A percentile compares a stretch with the other conserved stretches of the same genome.
These are phyloP conservation scores for Lactarius pseudohatsudake DNA, from an alignment of 768 basidiomycete genomes.

Conservation along the genomic window DNA sequence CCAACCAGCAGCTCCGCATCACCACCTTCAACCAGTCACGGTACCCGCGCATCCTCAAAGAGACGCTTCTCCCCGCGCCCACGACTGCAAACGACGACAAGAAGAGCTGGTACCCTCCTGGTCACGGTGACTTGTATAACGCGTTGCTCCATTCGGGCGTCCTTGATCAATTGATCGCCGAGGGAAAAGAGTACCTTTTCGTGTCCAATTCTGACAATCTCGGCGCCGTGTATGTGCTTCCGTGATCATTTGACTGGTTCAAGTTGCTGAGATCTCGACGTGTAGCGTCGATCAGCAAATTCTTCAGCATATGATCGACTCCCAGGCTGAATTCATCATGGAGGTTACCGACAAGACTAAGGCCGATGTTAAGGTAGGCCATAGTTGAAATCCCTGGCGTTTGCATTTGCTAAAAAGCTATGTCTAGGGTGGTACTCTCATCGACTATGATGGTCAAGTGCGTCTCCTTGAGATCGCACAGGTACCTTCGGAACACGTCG, in stretches of 20 bases:
- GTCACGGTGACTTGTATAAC: constrained; percentile 96
- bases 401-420: constrained; percentile 5
- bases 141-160: constrained; percentile 88
- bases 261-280: neutral
- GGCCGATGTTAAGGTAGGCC: constrained; percentile 60
- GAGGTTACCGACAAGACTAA: constrained; percentile 98
- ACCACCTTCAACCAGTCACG: constrained; percentile 91
- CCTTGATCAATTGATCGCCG: constrained; percentile 82
- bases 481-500: constrained; percentile 88
- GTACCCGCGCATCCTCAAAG: constrained; percentile 91
- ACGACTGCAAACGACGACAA: constrained; percentile 79
- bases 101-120: constrained; percentile 94
- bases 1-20: constrained; percentile 92
- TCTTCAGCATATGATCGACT: constrained; percentile 82
- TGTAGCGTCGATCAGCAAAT: constrained; percentile 48
- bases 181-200: constrained; percentile 96
- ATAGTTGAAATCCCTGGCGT: neutral
- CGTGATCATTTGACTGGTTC: neutral
- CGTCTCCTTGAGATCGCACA: constrained; percentile 93
- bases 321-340: constrained; percentile 85
- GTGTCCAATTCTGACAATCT: constrained; percentile 97
- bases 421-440: constrained; percentile 74
- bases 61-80: constrained; percentile 82
- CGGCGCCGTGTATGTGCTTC: constrained; percentile 74
- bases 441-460: constrained; percentile 87